Conservation (phyloP, 2,329 filamentous ascomycete species). For the Talaromyces sp. region DNA sequence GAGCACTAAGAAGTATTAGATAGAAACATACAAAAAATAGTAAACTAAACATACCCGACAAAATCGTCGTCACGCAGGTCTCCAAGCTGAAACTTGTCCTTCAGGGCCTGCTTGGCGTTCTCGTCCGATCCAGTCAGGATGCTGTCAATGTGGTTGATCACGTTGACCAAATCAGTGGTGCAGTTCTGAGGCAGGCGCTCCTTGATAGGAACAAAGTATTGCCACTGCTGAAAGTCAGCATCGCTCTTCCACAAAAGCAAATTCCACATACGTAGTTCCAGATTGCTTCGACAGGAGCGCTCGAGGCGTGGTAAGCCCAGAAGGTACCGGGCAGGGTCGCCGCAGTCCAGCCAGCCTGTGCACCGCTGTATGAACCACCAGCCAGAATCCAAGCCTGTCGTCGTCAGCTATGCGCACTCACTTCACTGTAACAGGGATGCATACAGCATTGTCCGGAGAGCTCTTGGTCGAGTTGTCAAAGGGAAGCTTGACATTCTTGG, state of each 20-base stretch:
- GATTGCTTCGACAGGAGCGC: conserved; percentile 51
- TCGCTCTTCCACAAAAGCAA: not conserved
- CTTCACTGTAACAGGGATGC: not conserved
- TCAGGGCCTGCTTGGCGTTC: conserved; percentile 40
- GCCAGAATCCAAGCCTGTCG: conserved; percentile 49
- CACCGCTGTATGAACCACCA: conserved; percentile 54
- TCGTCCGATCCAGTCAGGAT: conserved; percentile 39
- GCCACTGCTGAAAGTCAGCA: conserved; percentile 34
- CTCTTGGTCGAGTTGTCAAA: conserved; percentile 38
- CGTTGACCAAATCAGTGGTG: conserved; percentile 46
- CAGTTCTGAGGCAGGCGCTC: conserved; percentile 56
- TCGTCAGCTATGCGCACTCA: not conserved
- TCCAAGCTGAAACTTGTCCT: conserved; percentile 48
- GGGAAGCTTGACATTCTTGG: conserved; percentile 47
- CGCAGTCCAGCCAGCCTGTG: conserved; percentile 52
- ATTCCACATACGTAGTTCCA: conserved; percentile 40
- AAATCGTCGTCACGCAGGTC: conserved; percentile 50
- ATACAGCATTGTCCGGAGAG: conserved; percentile 6
- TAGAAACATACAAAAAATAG: not conserved
- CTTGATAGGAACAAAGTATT: conserved; percentile 53
- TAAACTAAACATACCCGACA: conserved; percentile 28
- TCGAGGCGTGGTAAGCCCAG: conserved; percentile 56
- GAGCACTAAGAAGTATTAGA: conserved; percentile 28
- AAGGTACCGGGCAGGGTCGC: conserved; percentile 50
- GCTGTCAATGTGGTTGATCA: conserved; percentile 51